Percentiles rank a stretch among this genome's conserved stretches.
Evolutionary conservation across 2,329 filamentous ascomycete genomes (phyloP).

Genomic region (Epichloe coenophiala): DNA sequence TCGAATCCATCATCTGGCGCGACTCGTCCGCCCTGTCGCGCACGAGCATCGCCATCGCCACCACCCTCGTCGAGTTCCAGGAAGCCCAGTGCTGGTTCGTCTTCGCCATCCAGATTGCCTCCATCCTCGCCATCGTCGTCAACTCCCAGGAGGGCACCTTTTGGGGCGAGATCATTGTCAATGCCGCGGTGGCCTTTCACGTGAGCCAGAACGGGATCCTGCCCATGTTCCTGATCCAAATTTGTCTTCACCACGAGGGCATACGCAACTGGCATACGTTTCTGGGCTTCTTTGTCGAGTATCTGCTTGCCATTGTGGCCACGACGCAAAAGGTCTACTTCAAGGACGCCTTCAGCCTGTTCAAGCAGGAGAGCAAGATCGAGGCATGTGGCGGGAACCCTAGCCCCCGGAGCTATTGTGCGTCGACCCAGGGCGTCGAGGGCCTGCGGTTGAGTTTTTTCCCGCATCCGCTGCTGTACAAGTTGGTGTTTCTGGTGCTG

Average conservation of each 20-base stretch:
- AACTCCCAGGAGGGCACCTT: slow-evolving; percentile 26
- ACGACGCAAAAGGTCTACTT: slow-evolving; percentile 23
- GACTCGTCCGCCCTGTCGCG: slow-evolving; percentile 23
- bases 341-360: slow-evolving; percentile 20
- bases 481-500: slow-evolving; percentile 23
- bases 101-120: slow-evolving; percentile 26
- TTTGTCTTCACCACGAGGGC: slow-evolving; percentile 25
- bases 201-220: slow-evolving; percentile 24
- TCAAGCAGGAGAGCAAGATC: slow-evolving; percentile 19
- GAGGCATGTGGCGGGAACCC: slow-evolving; percentile 22
- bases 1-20: slow-evolving; percentile 24
- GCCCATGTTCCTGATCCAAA: slow-evolving; percentile 24
- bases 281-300: slow-evolving; percentile 25
- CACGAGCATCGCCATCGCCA: slow-evolving; percentile 25
- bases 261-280: slow-evolving; percentile 28
- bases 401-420: slow-evolving; percentile 26
- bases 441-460: slow-evolving; percentile 24
- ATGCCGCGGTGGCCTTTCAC: slow-evolving; percentile 24
- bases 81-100: slow-evolving; percentile 27
- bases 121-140: slow-evolving; percentile 26
- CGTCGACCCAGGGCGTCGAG: slow-evolving; percentile 19
- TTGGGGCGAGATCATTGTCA: slow-evolving; percentile 26
- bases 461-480: slow-evolving; percentile 24
- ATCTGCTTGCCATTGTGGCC: slow-evolving; percentile 24
- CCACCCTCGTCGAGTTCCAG: slow-evolving; percentile 27